phyloP scores from a whole-genome alignment of 352 stramenopile species.

The Phytophthora pinifolia region DNA sequence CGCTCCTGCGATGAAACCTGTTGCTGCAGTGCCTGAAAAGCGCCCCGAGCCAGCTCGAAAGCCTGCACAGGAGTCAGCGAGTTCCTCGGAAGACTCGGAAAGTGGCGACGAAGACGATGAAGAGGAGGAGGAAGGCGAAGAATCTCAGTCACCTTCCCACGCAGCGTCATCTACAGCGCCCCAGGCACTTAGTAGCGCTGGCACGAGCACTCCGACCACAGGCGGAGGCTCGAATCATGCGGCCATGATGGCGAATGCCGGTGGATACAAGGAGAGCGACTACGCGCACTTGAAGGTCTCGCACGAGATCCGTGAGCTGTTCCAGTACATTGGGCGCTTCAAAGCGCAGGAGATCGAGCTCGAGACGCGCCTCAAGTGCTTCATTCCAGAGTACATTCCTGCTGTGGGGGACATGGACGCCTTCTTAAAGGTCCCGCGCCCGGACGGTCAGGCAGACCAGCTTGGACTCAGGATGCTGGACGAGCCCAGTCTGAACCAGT shows the following conservation, averaged over 20 bases:
- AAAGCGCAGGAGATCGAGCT: conserved; percentile 96
- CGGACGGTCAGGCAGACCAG: conserved; percentile 87
- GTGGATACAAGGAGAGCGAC: conserved; percentile 88
- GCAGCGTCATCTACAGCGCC: conserved; percentile 13
- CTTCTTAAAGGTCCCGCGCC: conserved; percentile 96
- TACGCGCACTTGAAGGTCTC: conserved; percentile 89
- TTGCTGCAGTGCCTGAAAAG: conserved; percentile 27
- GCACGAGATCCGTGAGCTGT: conserved; percentile 89
- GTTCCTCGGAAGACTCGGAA: conserved; percentile 65
- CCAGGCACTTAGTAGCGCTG: conserved; percentile 7
- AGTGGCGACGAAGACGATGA: conserved; percentile 73
- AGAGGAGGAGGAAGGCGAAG: conserved; percentile 55
- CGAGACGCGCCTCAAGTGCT: conserved; percentile 95
- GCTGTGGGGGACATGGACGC: conserved; percentile 96
- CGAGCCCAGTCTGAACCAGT: conserved; percentile 91
- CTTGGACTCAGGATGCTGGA: conserved; percentile 94
- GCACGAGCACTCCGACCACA: conserved; percentile 10
- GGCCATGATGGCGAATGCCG: conserved; percentile 64
- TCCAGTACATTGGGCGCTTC: conserved; percentile 94
- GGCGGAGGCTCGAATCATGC: conserved; percentile 42
- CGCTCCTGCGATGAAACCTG: conserved; percentile 26
- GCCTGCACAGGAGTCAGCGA: conserved; percentile 56
- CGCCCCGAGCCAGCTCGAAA: conserved; percentile 49
- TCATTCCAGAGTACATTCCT: conserved; percentile 96
- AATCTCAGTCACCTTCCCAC: conserved; percentile 31